Percentiles rank a stretch among this genome's conserved stretches.
phyloP scores from a whole-genome alignment of 2,329 filamentous ascomycete genomes.

The Dactylellina parvicollis region DNA sequence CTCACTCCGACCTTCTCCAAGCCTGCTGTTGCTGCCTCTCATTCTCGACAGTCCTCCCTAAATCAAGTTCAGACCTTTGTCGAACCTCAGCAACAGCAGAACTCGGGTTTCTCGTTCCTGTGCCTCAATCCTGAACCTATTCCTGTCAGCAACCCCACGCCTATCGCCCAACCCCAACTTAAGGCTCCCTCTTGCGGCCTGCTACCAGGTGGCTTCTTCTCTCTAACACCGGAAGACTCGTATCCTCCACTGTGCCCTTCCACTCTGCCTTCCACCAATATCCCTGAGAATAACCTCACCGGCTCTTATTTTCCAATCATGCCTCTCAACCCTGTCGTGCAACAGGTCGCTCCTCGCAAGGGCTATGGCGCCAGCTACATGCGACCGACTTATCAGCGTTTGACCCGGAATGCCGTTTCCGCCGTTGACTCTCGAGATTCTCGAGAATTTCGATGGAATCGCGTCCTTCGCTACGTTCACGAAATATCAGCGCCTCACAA shows the following conservation, averaged over 20 bases:
- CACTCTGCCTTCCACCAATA: constrained; percentile 34
- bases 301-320: constrained; percentile 55
- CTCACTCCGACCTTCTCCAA: constrained; percentile 13
- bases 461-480: constrained; percentile 57
- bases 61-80: constrained; percentile 11
- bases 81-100: constrained; percentile 2
- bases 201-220: constrained; percentile 58
- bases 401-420: constrained; percentile 56
- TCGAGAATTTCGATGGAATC: constrained; percentile 58
- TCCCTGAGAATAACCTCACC: constrained; percentile 11
- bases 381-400: constrained; percentile 49
- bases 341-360: constrained; percentile 55
- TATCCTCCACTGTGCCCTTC: constrained; percentile 56
- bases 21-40: constrained; percentile 22
- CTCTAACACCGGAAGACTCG: constrained; percentile 57
- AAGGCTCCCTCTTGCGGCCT: constrained; percentile 27
- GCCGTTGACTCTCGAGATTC: constrained; percentile 57
- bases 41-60: constrained; percentile 42
- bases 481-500: constrained; percentile 53
- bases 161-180: constrained; percentile 24
- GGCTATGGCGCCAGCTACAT: constrained; percentile 44
- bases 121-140: constrained; percentile 45
- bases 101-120: constrained; percentile 38
- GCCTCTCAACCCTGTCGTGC: constrained; percentile 56
- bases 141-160: constrained; percentile 8